phyloP scores from a whole-genome alignment of 2,329 filamentous ascomycete genomes.

The Phialophora tarda region DNA sequence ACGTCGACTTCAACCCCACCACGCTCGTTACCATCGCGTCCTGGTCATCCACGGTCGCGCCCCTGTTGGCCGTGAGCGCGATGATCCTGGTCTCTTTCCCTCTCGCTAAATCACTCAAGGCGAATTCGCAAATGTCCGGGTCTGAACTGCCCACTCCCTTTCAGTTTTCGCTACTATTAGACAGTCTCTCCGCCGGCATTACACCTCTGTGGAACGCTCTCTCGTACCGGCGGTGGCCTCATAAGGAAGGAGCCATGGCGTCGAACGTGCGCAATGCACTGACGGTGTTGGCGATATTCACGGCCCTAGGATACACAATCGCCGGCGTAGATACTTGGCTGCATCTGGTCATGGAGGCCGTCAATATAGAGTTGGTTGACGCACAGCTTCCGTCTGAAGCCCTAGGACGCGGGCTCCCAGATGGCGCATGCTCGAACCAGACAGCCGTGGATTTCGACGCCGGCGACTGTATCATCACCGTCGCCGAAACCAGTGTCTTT shows the following conservation, averaged over 20 bases:
- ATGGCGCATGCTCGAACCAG: slow-evolving; percentile 12
- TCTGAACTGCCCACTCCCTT: slow-evolving; percentile 11
- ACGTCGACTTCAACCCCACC: slow-evolving; percentile 37
- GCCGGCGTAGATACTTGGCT: slow-evolving; percentile 41
- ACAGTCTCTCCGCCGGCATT: slow-evolving; percentile 1
- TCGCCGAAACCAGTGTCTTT: slow-evolving; percentile 2
- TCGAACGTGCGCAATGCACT: slow-evolving; percentile 24
- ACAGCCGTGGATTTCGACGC: background rate
- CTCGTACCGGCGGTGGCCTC: slow-evolving; percentile 13
- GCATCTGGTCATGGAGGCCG: slow-evolving; percentile 39
- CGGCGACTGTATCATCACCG: slow-evolving; percentile 4
- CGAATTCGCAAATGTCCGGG: slow-evolving; percentile 15
- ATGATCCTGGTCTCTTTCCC: slow-evolving; percentile 41
- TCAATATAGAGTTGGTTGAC: slow-evolving; percentile 30
- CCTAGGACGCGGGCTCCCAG: slow-evolving; percentile 12
- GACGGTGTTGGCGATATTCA: slow-evolving; percentile 11
- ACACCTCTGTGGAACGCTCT: slow-evolving; percentile 2
- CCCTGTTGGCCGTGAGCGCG: slow-evolving; percentile 38
- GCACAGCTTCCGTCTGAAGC: background rate
- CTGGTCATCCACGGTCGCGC: slow-evolving; percentile 40
- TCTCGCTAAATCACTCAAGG: slow-evolving; percentile 28
- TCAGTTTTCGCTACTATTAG: slow-evolving; percentile 7
- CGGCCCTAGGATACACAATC: slow-evolving; percentile 13
- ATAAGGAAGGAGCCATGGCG: slow-evolving; percentile 16
- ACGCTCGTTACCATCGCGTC: slow-evolving; percentile 38